Evolutionary conservation across 2,329 filamentous ascomycete species (phyloP).

Genomic region (Hypomyces perniciosus): DNA sequence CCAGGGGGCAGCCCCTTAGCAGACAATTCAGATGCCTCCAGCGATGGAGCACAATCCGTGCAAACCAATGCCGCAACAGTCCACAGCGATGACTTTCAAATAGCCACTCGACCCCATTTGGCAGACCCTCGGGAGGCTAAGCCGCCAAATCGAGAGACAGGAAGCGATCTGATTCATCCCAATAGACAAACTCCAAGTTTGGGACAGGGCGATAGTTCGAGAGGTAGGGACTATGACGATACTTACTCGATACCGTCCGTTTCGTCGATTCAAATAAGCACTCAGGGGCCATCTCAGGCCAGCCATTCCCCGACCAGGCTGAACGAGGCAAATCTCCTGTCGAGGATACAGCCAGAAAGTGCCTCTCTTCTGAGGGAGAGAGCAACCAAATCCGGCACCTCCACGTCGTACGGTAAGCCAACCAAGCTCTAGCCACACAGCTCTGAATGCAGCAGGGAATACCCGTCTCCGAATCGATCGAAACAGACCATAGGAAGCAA

Average conservation of each 20-base stretch:
- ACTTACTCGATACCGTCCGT: conserved; percentile 16
- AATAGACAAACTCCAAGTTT: background rate
- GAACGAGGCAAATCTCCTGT: background rate
- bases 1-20: background rate
- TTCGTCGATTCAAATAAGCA: conserved; percentile 13
- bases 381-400: background rate
- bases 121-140: background rate
- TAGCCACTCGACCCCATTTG: conserved; percentile 8
- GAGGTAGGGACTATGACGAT: background rate
- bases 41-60: conserved; percentile 17
- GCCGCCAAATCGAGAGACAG: background rate
- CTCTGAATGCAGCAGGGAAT: no score
- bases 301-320: background rate
- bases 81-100: conserved; percentile 30
- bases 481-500: no score
- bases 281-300: background rate
- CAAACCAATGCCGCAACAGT: conserved; percentile 29
- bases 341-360: background rate
- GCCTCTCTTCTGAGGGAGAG: background rate
- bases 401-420: background rate
- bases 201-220: background rate
- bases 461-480: no score
- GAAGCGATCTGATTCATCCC: background rate
- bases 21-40: background rate
- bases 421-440: background rate